phyloP scores from a whole-genome alignment of 2,329 filamentous ascomycete species.

The Exophiala oligosperma region DNA sequence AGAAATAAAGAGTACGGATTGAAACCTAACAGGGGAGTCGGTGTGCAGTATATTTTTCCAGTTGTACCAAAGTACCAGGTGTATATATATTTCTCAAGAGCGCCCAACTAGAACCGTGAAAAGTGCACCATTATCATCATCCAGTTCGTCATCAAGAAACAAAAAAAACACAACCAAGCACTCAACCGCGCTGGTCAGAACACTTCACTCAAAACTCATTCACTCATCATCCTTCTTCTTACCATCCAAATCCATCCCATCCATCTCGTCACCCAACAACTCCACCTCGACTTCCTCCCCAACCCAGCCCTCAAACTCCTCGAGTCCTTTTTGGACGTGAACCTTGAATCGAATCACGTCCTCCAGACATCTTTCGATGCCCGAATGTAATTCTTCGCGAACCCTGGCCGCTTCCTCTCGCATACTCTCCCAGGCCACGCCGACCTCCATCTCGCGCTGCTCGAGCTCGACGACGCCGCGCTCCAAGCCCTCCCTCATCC shows the following conservation, averaged over 20 bases:
- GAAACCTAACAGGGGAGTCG: too few species aligned
- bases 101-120: too few species aligned
- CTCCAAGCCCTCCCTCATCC: constrained; percentile 30
- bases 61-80: too few species aligned
- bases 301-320: constrained; percentile 93
- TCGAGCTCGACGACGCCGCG: constrained; percentile 41
- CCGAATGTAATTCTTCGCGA: constrained; percentile 95
- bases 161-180: too few species aligned
- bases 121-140: too few species aligned
- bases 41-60: too few species aligned
- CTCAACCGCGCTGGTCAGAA: too few species aligned
- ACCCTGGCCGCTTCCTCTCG: constrained; percentile 42
- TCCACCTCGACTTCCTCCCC: constrained; percentile 89
- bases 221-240: constrained; percentile 1
- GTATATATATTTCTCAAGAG: too few species aligned
- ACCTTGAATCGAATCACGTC: constrained; percentile 99
- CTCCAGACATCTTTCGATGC: constrained; percentile 93
- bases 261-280: constrained; percentile 62
- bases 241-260: constrained; percentile 14
- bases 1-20: too few species aligned
- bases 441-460: constrained; percentile 62
- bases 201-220: background rate
- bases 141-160: too few species aligned
- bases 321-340: constrained; percentile 86
- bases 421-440: constrained; percentile 30